These are phyloP conservation scores for Eremochloa ophiuroides DNA, from an alignment of 176 grass and related monocot species.

Conservation along the genomic window DNA sequence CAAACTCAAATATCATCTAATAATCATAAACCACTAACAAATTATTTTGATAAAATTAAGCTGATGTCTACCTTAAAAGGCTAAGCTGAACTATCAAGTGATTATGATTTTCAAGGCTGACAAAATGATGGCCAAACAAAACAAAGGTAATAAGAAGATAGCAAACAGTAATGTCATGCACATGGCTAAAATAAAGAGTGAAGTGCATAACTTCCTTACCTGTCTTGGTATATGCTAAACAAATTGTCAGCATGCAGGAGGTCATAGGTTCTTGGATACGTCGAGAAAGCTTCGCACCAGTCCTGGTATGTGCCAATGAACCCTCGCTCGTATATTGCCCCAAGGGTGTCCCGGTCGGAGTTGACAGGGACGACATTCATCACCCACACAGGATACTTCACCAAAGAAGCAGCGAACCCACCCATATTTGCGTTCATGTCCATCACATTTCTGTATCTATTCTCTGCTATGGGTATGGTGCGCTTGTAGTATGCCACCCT, in stretches of 20 bases:
- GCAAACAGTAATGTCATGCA: background rate
- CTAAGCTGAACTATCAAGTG: background rate
- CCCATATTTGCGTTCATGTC: constrained; percentile 95
- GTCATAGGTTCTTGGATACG: constrained; percentile 97
- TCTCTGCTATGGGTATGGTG: constrained; percentile 48
- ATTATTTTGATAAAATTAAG: background rate
- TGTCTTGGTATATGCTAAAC: constrained; percentile 95
- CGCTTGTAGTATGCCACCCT: constrained; percentile 63
- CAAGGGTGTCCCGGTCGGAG: constrained; percentile 66
- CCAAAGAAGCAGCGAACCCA: constrained; percentile 69
- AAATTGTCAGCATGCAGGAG: constrained; percentile 84
- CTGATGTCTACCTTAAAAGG: background rate
- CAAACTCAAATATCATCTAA: background rate
- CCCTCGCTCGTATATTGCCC: constrained; percentile 76
- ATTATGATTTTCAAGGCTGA: background rate
- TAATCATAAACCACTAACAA: background rate
- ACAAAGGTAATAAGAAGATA: background rate
- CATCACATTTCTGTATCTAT: constrained; percentile 86
- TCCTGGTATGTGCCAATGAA: constrained; percentile 97
- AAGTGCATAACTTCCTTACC: constrained; percentile 26
- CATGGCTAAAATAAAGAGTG: background rate
- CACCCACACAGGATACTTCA: constrained; percentile 76
- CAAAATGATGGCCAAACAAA: background rate
- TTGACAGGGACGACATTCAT: constrained; percentile 83
- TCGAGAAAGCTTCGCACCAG: constrained; percentile 96